A percentile compares a stretch with the other conserved stretches of the same genome.
Conservation (phyloP, 139 green algal species). For the Micromonas commoda region DNA sequence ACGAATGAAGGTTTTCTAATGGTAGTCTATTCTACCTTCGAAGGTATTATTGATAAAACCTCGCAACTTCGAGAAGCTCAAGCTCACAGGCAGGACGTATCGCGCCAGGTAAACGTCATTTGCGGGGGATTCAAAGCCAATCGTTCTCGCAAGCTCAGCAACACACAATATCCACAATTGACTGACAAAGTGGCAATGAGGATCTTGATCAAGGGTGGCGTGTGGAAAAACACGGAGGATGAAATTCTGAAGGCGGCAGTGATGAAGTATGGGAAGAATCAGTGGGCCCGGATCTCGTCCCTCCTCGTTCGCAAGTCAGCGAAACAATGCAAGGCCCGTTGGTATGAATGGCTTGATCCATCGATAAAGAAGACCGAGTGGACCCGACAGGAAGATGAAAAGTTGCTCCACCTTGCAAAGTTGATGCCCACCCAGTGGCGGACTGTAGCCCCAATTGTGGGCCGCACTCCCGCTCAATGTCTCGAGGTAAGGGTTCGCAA, state of each 20-base stretch:
- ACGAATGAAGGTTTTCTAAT: too few species aligned
- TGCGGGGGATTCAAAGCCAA: not conserved
- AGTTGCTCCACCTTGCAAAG: conserved; percentile 98
- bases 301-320: conserved; percentile 94
- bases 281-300: conserved; percentile 63
- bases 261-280: conserved; percentile 85
- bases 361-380: conserved; percentile 96
- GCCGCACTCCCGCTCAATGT: conserved; percentile 90
- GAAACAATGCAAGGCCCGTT: conserved; percentile 99
- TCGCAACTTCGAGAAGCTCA: not conserved
- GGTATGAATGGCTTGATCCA: conserved; percentile 98
- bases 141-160: not conserved
- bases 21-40: too few species aligned
- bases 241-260: conserved; percentile 99
- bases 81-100: not conserved
- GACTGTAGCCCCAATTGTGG: conserved; percentile 97
- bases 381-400: conserved; percentile 99
- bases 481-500: conserved; percentile 57
- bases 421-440: conserved; percentile 98
- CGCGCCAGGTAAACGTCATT: not conserved
- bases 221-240: conserved; percentile 99
- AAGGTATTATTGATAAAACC: too few species aligned
- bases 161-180: conserved; percentile 15
- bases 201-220: conserved; percentile 89
- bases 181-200: too few species aligned